Base-by-base conservation (phyloP, 768 basidiomycete genomes). In the Daedaleopsis sinensis region DNA sequence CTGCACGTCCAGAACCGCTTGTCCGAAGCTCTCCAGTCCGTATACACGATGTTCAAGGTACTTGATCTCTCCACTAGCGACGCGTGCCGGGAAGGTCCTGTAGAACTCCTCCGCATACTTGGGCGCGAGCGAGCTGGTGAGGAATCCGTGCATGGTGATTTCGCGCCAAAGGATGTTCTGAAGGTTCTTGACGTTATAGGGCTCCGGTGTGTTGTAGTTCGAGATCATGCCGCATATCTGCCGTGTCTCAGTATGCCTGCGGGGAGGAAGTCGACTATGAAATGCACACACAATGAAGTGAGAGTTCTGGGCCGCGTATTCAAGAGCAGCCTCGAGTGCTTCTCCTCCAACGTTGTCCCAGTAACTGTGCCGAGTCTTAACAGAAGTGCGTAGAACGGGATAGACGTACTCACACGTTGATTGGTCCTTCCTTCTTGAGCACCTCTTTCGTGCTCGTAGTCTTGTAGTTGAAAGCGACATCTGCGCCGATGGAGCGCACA, bases 381-480 rank as follows among this genome's bases (percentile, higher is more conserved):
- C 15, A n/a, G 42, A 46, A n/a, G 44, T 46, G 13, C n/a, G n/a
- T 9, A 12, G 10, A 39, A 19, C 38, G 51, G 12, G 23, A 19
- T 23, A 16, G 19, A 15, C 4, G 15, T 15, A 57, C 47, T 47
- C 7, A 65, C 48, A 86, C 72, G 66, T 87, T 77, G 49, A 88
- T 78, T 0, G 81, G 83, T 1, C 87, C 88, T 64, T 90, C 80
- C 59, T 78, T 78, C 61, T 70, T 67, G 48, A 93, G 73, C 1
- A 88, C 76, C 13, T 86, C 82, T 0, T 66, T 67, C 0, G 82
- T 84, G 50, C 76, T 75, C 1, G 77, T 76, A 0, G 80, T 89
- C 79, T 92, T 89, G 74, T 89, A 91, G 71, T 91, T 90, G 77
- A 90, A 90, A 0, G 79, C 85, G 6, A 87, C 80, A 65, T 92